phyloP scores from a whole-genome alignment of 345 rosid genomes.

The Capsella bursapastoris region DNA sequence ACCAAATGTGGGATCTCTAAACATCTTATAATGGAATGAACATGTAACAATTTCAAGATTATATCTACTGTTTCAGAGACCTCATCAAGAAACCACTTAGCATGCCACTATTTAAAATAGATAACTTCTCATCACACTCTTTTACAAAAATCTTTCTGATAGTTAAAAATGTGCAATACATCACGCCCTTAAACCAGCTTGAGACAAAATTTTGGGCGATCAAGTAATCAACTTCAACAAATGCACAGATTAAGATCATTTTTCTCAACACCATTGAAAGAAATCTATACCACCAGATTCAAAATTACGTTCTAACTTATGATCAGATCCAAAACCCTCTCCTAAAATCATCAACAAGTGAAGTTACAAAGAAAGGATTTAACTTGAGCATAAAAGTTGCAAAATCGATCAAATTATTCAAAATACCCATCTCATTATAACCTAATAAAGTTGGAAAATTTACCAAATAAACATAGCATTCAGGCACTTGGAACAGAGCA shows the following conservation, averaged over 20 bases:
- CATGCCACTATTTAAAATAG: neutral
- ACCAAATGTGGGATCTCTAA: neutral
- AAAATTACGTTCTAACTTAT: conserved; percentile 1
- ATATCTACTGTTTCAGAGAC: conserved; percentile 2
- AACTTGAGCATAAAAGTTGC: conserved; percentile 11
- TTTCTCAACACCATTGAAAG: neutral
- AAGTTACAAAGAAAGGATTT: conserved; percentile 4
- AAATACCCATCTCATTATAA: conserved; percentile 27
- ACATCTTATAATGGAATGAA: neutral
- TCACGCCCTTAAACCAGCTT: conserved; percentile 8
- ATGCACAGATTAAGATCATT: conserved; percentile 1
- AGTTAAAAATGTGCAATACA: neutral
- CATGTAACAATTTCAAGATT: neutral
- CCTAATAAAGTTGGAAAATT: conserved; percentile 8
- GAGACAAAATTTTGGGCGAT: neutral
- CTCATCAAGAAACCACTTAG: conserved; percentile 16
- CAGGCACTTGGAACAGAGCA: conserved; percentile 81
- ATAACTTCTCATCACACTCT: neutral
- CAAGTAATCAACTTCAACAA: conserved; percentile 7
- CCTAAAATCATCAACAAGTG: neutral
- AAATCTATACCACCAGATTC: neutral
- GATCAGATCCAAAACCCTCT: conserved; percentile 30
- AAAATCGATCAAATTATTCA: neutral
- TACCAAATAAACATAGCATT: conserved; percentile 93
- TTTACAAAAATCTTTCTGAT: neutral